A percentile compares a stretch with the other conserved stretches of the same genome.
These are phyloP conservation scores for Picochlorum sp. DNA, from an alignment of 139 green algal species.

Conservation along the genomic window DNA sequence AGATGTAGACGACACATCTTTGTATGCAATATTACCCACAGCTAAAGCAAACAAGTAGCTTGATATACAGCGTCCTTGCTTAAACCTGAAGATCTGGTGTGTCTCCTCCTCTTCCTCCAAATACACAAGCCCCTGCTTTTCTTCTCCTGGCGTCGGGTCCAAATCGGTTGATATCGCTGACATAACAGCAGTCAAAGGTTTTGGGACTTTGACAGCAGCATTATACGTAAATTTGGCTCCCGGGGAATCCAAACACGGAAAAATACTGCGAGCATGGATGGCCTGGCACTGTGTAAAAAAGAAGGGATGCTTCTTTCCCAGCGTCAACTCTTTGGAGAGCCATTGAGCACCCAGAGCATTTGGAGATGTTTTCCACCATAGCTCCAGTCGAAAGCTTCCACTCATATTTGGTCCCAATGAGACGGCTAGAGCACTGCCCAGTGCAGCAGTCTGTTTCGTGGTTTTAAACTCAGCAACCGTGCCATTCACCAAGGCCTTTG, in stretches of 20 bases:
- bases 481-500: slow-evolving; percentile 13
- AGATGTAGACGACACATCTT: slow-evolving; percentile 40
- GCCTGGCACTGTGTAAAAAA: slow-evolving; percentile 92
- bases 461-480: slow-evolving; percentile 19
- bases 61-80: slow-evolving; percentile 56
- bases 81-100: slow-evolving; percentile 18
- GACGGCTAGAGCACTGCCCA: slow-evolving; percentile 13
- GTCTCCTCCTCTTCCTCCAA: background rate
- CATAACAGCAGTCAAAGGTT: slow-evolving; percentile 68
- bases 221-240: slow-evolving; percentile 72
- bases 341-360: slow-evolving; percentile 63
- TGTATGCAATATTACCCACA: slow-evolving; percentile 64
- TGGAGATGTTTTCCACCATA: slow-evolving; percentile 35
- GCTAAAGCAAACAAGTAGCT: slow-evolving; percentile 90
- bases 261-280: slow-evolving; percentile 81
- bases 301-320: slow-evolving; percentile 74
- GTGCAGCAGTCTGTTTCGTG: background rate
- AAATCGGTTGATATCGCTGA: slow-evolving; percentile 41
- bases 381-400: slow-evolving; percentile 2
- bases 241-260: slow-evolving; percentile 88
- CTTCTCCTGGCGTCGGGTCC: slow-evolving; percentile 8
- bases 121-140: background rate
- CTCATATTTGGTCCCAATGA: slow-evolving; percentile 3
- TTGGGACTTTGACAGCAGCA: slow-evolving; percentile 60
- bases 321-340: slow-evolving; percentile 67